phyloP scores from a whole-genome alignment of 192 early-diverging fungal genomes.

The Rhizophagus sp. region DNA sequence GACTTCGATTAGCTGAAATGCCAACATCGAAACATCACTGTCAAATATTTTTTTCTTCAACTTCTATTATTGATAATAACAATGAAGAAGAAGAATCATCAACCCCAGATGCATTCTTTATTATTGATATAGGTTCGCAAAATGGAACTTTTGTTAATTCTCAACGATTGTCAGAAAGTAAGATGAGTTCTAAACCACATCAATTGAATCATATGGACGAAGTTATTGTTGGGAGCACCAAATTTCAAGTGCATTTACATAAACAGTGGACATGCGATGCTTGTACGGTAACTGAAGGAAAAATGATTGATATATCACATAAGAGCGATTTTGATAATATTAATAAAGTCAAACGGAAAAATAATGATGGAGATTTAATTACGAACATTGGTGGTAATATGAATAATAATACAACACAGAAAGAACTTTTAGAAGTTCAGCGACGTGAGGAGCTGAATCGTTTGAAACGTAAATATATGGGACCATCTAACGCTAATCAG shows the following conservation, averaged over 20 bases:
- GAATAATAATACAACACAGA: slow-evolving; percentile 25
- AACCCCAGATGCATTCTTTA: slow-evolving; percentile 37
- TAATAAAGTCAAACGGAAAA: background rate
- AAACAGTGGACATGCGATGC: slow-evolving; percentile 58
- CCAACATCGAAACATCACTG: slow-evolving; percentile 62
- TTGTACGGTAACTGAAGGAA: slow-evolving; percentile 53
- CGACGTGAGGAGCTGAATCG: slow-evolving; percentile 37
- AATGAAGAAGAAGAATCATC: slow-evolving; percentile 2
- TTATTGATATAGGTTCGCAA: slow-evolving; percentile 67
- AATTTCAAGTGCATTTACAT: slow-evolving; percentile 63
- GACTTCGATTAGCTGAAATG: slow-evolving; percentile 62
- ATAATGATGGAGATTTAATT: background rate
- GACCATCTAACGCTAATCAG: slow-evolving; percentile 14
- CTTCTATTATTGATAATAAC: slow-evolving; percentile 16
- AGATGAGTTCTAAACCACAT: slow-evolving; percentile 56
- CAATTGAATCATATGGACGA: slow-evolving; percentile 55
- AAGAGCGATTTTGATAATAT: background rate
- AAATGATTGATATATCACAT: slow-evolving; percentile 45
- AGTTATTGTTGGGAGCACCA: slow-evolving; percentile 57
- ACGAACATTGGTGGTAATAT: background rate
- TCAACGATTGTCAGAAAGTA: slow-evolving; percentile 59
- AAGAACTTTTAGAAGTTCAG: slow-evolving; percentile 33
- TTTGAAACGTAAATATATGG: slow-evolving; percentile 31
- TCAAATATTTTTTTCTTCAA: slow-evolving; percentile 44
- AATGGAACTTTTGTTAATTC: slow-evolving; percentile 76